Base-by-base conservation (phyloP, 2,329 filamentous ascomycete species). In the Aspergillus sojae region DNA sequence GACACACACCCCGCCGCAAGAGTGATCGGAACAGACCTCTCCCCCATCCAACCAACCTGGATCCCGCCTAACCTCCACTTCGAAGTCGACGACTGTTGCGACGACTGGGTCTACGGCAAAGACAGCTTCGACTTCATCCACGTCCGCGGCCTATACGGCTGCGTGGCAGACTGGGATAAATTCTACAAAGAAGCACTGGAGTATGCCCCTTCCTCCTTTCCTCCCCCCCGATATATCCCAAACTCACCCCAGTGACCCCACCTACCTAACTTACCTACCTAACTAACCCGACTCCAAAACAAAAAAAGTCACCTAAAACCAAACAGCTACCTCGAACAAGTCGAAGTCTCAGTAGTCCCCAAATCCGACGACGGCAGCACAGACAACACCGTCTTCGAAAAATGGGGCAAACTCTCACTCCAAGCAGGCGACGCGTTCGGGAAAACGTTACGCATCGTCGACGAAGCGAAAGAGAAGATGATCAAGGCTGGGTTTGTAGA, bases 1-100 rank as follows among this genome's bases (percentile, higher is more conserved):
- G 65, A 80, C 67, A 46, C 76, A 48, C 70, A 77, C 62, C 78
- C 78, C 7, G 71, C 71, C 28, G 79, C 81, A 16, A 69, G 74
- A 30, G 77, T 85, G 45, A 78, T 78, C 4, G 83, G 82, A 45
- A 80, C 77, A 26, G 82, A 84, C 67, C 77, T 84, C 53, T 81
- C 79, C 0, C 81, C 82, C 43, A 84, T 84, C 55, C 83, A 84
- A 65, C 82, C 82, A 4, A 70, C 72, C 61, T 80, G 71, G 43
- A 79, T 83, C 0, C 81, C 82, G 0, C 77, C 79, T 2, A 84
- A 83, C 67, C 78, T 77, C 65, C 68, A 72, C 30, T 84, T 83
- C 67, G 78, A 83, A 60, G 77, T 84, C 60, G 82, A 83, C 71
- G 81, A 83, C 61, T 61, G 60, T 52, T 57, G 41, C 16, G 59